Evolutionary conservation across 2,329 filamentous ascomycete species (phyloP).

Genomic region (Fusarium sp.): DNA sequence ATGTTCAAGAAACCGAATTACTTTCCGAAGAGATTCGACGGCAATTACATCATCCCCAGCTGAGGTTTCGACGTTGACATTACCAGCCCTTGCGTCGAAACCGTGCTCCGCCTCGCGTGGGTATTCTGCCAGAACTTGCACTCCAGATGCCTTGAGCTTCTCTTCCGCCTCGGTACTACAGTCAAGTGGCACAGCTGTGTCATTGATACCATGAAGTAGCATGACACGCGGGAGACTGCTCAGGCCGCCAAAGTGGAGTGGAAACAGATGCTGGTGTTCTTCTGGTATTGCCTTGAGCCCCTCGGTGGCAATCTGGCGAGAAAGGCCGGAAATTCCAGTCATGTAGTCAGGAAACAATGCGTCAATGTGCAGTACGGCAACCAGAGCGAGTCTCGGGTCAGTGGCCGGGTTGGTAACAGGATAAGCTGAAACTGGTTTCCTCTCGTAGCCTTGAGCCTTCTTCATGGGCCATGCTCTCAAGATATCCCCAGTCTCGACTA

Average conservation of each 20-base stretch:
- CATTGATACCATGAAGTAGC: constrained; percentile 34
- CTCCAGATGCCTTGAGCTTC: constrained; percentile 20
- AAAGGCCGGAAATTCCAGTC: constrained; percentile 20
- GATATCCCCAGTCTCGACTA: constrained; percentile 11
- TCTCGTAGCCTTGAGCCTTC: not conserved
- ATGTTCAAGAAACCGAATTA: constrained; percentile 24
- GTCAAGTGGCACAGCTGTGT: constrained; percentile 34
- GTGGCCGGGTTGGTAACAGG: not conserved
- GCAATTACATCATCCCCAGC: not conserved
- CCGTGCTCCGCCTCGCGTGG: constrained; percentile 36
- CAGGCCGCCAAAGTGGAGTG: constrained; percentile 24
- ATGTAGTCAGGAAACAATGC: constrained; percentile 39
- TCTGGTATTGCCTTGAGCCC: constrained; percentile 23
- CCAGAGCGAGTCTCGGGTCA: constrained; percentile 9
- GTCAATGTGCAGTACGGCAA: constrained; percentile 34
- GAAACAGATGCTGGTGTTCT: constrained; percentile 23
- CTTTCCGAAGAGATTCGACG: constrained; percentile 21
- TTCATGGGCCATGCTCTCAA: constrained; percentile 16
- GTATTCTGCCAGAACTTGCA: constrained; percentile 21
- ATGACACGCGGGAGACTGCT: constrained; percentile 19
- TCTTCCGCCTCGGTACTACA: constrained; percentile 31
- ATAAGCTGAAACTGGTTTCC: constrained; percentile 21
- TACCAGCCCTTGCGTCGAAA: constrained; percentile 22
- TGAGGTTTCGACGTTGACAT: constrained; percentile 25
- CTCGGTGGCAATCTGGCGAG: constrained; percentile 11